phyloP scores from a whole-genome alignment of 352 stramenopile genomes.

The Discostella stelligera region DNA sequence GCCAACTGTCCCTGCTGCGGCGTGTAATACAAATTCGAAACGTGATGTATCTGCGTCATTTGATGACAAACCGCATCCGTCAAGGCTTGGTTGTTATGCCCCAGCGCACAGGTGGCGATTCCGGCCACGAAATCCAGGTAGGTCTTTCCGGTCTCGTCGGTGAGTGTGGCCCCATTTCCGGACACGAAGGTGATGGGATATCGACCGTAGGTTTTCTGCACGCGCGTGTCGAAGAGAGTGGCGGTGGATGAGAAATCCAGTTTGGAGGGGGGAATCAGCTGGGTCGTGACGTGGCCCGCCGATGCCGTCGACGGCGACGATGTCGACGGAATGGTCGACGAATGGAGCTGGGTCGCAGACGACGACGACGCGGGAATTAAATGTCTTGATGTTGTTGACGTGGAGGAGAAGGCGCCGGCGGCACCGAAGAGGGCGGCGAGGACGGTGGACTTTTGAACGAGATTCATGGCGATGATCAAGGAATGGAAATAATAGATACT shows the following conservation, averaged over 20 bases:
- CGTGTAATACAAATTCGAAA: conserved; percentile 97
- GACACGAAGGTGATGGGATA: conserved; percentile 62
- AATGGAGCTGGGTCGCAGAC: neutral
- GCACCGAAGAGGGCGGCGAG: conserved; percentile 22
- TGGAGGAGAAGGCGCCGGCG: conserved; percentile 10
- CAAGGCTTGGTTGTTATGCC: conserved; percentile 88
- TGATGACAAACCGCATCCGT: conserved; percentile 83
- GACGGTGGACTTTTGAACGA: conserved; percentile 32
- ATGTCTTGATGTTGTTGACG: conserved; percentile 6
- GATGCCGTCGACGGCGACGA: neutral
- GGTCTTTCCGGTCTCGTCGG: conserved; percentile 85
- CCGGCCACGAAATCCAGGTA: conserved; percentile 93
- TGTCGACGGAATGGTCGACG: neutral
- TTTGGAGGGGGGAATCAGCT: conserved; percentile 37
- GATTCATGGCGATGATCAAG: conserved; percentile 18
- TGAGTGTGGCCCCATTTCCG: conserved; percentile 90
- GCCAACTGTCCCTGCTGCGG: conserved; percentile 90
- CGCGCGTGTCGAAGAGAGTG: conserved; percentile 39
- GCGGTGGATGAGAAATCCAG: conserved; percentile 20
- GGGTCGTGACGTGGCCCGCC: conserved; percentile 15
- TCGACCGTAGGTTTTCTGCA: conserved; percentile 57
- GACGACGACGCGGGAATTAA: neutral
- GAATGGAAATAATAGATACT: neutral
- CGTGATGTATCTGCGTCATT: conserved; percentile 90
- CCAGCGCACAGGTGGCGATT: conserved; percentile 86